These are phyloP conservation scores for Sarocladium brachiariae DNA, from an alignment of 2,329 filamentous ascomycete species.

Conservation along the genomic window DNA sequence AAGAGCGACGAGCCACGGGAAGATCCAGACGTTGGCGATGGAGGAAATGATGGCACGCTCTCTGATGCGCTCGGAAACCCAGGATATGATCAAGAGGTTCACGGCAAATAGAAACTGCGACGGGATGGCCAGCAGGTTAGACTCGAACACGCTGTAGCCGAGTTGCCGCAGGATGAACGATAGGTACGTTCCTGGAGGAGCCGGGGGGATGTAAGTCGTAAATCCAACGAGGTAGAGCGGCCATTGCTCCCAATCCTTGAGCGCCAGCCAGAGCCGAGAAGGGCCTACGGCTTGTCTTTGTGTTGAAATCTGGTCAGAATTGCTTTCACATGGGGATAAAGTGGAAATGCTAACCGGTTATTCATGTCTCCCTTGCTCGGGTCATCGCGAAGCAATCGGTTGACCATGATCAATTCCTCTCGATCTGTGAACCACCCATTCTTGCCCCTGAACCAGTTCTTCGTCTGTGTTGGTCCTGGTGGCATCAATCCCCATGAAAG, in stretches of 20 bases:
- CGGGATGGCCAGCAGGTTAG: slow-evolving; percentile 39
- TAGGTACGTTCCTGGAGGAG: slow-evolving; percentile 37
- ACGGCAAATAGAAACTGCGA: slow-evolving; percentile 37
- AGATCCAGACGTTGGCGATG: slow-evolving; percentile 41
- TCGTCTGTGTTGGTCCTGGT: slow-evolving; percentile 41
- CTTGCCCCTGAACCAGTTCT: slow-evolving; percentile 49
- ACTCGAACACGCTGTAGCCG: slow-evolving; percentile 37
- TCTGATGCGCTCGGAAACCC: slow-evolving; percentile 35
- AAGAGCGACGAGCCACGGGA: slow-evolving; percentile 40
- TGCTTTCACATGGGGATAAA: slow-evolving; percentile 27
- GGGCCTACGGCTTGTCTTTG: slow-evolving; percentile 4
- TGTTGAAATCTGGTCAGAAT: background rate
- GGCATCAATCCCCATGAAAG: slow-evolving; percentile 40
- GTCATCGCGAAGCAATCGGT: slow-evolving; percentile 52
- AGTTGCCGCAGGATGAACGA: slow-evolving; percentile 36
- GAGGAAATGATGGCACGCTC: slow-evolving; percentile 39
- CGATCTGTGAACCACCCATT: slow-evolving; percentile 55
- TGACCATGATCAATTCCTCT: slow-evolving; percentile 57
- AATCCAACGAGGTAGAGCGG: slow-evolving; percentile 48
- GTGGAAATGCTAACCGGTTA: slow-evolving; percentile 33
- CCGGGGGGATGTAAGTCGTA: slow-evolving; percentile 35
- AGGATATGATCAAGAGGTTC: slow-evolving; percentile 39
- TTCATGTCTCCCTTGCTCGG: slow-evolving; percentile 56
- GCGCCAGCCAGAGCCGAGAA: slow-evolving; percentile 37
- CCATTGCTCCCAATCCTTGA: slow-evolving; percentile 57